Base-by-base conservation (phyloP, 306 rosid species). In the Cucumis hystrix region DNA sequence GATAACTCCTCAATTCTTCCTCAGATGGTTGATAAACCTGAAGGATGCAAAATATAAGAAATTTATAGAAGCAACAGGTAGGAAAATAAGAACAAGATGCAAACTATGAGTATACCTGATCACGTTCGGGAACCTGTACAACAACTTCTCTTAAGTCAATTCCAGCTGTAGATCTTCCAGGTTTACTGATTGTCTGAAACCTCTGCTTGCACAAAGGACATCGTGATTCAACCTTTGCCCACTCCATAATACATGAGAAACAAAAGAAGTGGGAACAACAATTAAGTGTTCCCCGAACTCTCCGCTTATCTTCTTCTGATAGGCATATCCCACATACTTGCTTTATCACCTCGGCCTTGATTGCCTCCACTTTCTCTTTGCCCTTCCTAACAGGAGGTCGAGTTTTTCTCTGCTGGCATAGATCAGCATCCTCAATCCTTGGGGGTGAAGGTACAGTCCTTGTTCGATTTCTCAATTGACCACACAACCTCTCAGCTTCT, bases 121-220 rank as follows among this genome's bases (percentile, higher is more conserved):
- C 97, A 57, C 99, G 99, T 85, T 92, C 93, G 0, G 99, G 98
- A 43, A 96, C 97, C 79, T 78, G 80, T 78, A 92, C 77, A 77
- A 87, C 82, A 41, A 86, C 83, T 79, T 88, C 97, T 85, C 92
- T 88, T 80, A 85, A 83, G 83, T 91, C 91, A 82, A 85, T 52
- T 60, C 91, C 93, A 28, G 92, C 78, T 0, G 89, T 47, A 57
- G 85, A 82, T 81, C 90, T 89, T 71, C 90, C 84, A 74, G 96
- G 92, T 83, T 91, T 96, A 80, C 87, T 87, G 69, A 96, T 96
- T 62, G 91, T 88, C 79, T 60, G 83, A 84, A 96, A 96, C 88
- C 99, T 91, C 90, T 92, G 96, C 90, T 96, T 96, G 86, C 99
- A 96, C 88, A 96, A 79, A 47, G 99, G 99, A 84, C 99, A 96